Evolutionary conservation across 225 moss, liverwort and hornwort species (phyloP).

Genomic region (Polytrichum commune): DNA sequence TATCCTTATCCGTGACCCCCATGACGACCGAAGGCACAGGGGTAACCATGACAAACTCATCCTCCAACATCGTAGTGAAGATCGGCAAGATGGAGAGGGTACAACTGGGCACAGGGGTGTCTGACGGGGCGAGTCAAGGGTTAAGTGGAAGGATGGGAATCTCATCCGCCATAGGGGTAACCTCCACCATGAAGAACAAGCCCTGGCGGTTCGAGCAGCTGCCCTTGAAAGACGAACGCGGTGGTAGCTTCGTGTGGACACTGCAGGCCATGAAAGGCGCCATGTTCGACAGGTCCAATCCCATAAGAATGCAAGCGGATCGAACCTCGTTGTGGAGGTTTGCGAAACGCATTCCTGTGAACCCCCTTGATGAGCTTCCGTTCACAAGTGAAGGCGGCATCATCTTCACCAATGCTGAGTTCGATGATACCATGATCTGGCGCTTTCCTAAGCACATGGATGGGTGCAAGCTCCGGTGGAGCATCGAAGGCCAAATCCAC

Average conservation of each 20-base stretch:
- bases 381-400: constrained; percentile 51
- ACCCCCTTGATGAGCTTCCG: constrained; percentile 47
- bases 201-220: constrained; percentile 59
- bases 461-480: constrained; percentile 41
- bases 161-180: constrained; percentile 14
- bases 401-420: constrained; percentile 40
- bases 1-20: constrained; percentile 42
- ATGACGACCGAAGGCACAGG: constrained; percentile 41
- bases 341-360: constrained; percentile 31
- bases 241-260: constrained; percentile 53
- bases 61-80: constrained; percentile 35
- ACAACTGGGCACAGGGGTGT: constrained; percentile 21
- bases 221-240: constrained; percentile 37
- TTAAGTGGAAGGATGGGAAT: constrained; percentile 18
- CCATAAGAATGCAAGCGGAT: constrained; percentile 35
- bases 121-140: constrained; percentile 21
- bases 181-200: constrained; percentile 43
- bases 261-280: constrained; percentile 55
- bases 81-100: constrained; percentile 40
- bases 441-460: constrained; percentile 47
- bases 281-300: constrained; percentile 35
- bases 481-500: constrained; percentile 45
- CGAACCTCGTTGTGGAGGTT: constrained; percentile 33
- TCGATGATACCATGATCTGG: constrained; percentile 54
- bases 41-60: constrained; percentile 50